These are phyloP conservation scores for Xylaria sp. DNA, from an alignment of 2,329 filamentous ascomycete species.

Conservation along the genomic window DNA sequence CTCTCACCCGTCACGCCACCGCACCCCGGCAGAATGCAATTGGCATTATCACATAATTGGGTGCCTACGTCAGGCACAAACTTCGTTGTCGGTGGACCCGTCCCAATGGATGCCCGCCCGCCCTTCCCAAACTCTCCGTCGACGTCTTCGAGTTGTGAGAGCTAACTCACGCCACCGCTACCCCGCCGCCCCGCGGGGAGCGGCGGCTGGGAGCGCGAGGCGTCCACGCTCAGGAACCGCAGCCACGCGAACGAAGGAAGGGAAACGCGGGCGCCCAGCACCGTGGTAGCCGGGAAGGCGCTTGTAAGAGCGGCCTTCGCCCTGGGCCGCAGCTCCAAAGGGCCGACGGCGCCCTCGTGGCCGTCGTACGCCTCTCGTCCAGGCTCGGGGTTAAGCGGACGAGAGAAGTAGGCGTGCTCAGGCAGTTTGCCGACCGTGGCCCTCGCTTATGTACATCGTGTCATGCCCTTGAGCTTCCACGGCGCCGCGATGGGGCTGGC, in stretches of 20 bases:
- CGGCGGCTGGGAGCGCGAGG: slow-evolving; percentile 52
- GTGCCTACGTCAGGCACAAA: too few relatives aligned
- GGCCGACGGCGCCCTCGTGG: slow-evolving; percentile 40
- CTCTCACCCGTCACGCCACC: too few relatives aligned
- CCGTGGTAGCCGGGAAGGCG: slow-evolving; percentile 45
- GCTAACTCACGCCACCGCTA: slow-evolving; percentile 48
- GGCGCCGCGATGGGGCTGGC: too few relatives aligned
- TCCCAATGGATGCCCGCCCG: slow-evolving; percentile 32
- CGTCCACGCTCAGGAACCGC: slow-evolving; percentile 46
- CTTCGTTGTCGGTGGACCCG: slow-evolving; percentile 19
- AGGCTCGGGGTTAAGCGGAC: too few relatives aligned
- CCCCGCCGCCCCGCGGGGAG: slow-evolving; percentile 49
- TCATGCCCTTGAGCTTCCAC: too few relatives aligned
- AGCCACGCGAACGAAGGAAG: slow-evolving; percentile 43
- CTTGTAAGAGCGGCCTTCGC: slow-evolving; percentile 48
- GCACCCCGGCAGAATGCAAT: too few relatives aligned
- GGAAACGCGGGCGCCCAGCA: slow-evolving; percentile 50
- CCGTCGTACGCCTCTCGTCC: too few relatives aligned
- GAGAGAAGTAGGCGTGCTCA: too few relatives aligned
- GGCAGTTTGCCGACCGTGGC: too few relatives aligned
- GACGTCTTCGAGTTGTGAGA: slow-evolving; percentile 36
- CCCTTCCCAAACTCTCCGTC: slow-evolving; percentile 35
- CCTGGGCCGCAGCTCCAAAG: slow-evolving; percentile 39
- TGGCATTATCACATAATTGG: slow-evolving; percentile 14
- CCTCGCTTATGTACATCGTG: too few relatives aligned